Percentiles rank a stretch among this genome's conserved stretches.
These are phyloP conservation scores for Debaryomycetaceae sp. DNA, from an alignment of 1,139 yeast species.

Conservation along the genomic window DNA sequence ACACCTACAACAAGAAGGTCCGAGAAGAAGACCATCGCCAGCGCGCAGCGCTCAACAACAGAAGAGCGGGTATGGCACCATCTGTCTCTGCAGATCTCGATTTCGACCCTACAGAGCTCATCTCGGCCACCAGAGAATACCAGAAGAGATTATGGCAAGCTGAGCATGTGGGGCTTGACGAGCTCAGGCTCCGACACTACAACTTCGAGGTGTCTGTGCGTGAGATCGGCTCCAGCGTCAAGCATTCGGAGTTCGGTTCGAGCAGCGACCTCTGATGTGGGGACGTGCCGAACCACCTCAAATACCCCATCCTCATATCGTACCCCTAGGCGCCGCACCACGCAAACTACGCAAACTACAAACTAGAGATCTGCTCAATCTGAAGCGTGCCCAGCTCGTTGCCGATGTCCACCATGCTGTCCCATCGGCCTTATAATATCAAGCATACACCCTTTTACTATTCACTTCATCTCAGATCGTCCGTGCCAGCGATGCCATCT, in stretches of 20 bases:
- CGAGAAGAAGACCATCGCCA: neutral
- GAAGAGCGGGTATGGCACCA: neutral
- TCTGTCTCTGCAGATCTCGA: constrained; percentile 13
- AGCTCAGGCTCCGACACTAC: constrained; percentile 16
- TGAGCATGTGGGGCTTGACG: constrained; percentile 14
- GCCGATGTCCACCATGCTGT: no score
- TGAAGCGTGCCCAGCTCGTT: no score
- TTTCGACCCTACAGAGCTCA: constrained; percentile 22
- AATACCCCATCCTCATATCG: no score
- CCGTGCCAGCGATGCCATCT: no score
- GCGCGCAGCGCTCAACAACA: neutral
- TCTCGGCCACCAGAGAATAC: constrained; percentile 13
- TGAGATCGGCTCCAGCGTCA: constrained; percentile 14
- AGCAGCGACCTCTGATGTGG: no score
- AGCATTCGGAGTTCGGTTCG: neutral
- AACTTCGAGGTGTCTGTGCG: constrained; percentile 22
- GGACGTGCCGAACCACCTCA: no score
- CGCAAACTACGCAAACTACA: no score
- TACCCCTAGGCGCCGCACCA: no score
- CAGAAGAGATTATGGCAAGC: constrained; percentile 16
- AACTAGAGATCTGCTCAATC: no score
- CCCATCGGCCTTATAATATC: no score
- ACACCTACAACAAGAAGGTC: neutral
- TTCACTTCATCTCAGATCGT: no score
- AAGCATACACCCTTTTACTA: no score